phyloP scores from a whole-genome alignment of 345 rosid genomes.

The Mangifera indica region DNA sequence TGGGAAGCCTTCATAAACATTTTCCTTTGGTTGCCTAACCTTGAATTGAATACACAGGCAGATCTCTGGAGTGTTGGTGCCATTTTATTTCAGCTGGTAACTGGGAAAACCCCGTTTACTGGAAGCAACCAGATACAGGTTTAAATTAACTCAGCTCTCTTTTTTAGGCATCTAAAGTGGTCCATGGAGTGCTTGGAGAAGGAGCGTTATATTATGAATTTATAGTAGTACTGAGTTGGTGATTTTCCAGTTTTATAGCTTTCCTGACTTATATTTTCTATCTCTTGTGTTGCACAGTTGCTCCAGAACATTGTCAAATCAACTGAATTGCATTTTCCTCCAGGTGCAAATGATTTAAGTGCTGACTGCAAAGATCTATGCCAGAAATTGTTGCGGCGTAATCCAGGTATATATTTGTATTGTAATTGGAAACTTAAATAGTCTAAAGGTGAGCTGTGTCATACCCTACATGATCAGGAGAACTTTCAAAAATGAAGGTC shows the following conservation, averaged over 20 bases:
- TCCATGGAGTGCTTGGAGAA: background rate
- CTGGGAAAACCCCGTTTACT: constrained; percentile 89
- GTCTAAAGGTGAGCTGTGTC: background rate
- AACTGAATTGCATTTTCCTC: constrained; percentile 75
- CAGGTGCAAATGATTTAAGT: constrained; percentile 55
- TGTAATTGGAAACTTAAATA: constrained; percentile 16
- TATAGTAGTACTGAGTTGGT: constrained; percentile 8
- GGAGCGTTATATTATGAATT: constrained; percentile 3
- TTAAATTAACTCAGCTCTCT: constrained; percentile 9
- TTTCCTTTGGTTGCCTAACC: constrained; percentile 32
- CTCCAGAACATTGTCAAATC: constrained; percentile 87
- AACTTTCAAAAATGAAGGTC: constrained; percentile 1
- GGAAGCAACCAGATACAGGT: constrained; percentile 94
- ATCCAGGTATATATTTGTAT: constrained; percentile 65
- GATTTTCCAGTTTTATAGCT: constrained; percentile 6
- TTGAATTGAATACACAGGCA: constrained; percentile 68
- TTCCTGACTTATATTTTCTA: constrained; percentile 15
- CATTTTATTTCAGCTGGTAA: constrained; percentile 89
- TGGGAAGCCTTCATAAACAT: background rate
- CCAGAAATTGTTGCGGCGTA: constrained; percentile 75
- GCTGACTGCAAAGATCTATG: constrained; percentile 80
- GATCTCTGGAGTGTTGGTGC: constrained; percentile 99
- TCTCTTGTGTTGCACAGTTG: constrained; percentile 55
- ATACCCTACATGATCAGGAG: background rate
- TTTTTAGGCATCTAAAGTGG: constrained; percentile 4